Conservation (phyloP, 345 rosid species). For the Orychophragmus violaceus region DNA sequence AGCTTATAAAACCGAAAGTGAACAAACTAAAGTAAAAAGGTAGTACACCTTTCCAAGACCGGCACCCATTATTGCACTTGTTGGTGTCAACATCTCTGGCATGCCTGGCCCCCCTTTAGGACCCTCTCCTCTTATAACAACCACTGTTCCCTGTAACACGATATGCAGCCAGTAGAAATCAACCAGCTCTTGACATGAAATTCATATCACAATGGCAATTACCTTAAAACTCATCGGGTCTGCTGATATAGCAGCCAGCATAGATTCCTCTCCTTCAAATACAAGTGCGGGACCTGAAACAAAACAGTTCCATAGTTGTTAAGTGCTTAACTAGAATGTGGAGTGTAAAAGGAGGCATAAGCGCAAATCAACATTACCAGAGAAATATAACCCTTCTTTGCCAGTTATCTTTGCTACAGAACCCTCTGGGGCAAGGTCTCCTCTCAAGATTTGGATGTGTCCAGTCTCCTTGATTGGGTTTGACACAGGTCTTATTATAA, state of each 20-base stretch:
- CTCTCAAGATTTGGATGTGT: slow-evolving; percentile 81
- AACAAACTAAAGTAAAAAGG: no score
- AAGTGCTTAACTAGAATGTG: neutral
- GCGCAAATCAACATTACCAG: slow-evolving; percentile 48
- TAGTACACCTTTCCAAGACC: slow-evolving; percentile 99
- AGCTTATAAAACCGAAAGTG: neutral
- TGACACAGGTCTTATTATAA: slow-evolving; percentile 61
- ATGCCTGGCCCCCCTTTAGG: slow-evolving; percentile 99
- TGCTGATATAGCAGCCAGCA: slow-evolving; percentile 79
- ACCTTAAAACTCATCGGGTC: slow-evolving; percentile 86
- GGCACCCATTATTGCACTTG: slow-evolving; percentile 99
- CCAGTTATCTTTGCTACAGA: slow-evolving; percentile 99
- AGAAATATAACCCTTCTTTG: slow-evolving; percentile 92
- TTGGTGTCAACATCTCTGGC: slow-evolving; percentile 99
- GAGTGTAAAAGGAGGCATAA: neutral
- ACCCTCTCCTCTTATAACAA: slow-evolving; percentile 92
- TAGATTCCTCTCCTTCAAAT: slow-evolving; percentile 96
- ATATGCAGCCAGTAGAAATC: slow-evolving; percentile 3
- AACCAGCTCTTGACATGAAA: neutral
- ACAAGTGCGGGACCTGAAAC: slow-evolving; percentile 92
- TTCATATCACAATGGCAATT: neutral
- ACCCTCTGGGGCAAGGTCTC: slow-evolving; percentile 97
- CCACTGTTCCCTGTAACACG: slow-evolving; percentile 72
- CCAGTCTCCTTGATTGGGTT: slow-evolving; percentile 95
- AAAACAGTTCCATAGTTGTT: neutral